phyloP scores from a whole-genome alignment of 352 stramenopile species.

The Phytophthora foliorum region DNA sequence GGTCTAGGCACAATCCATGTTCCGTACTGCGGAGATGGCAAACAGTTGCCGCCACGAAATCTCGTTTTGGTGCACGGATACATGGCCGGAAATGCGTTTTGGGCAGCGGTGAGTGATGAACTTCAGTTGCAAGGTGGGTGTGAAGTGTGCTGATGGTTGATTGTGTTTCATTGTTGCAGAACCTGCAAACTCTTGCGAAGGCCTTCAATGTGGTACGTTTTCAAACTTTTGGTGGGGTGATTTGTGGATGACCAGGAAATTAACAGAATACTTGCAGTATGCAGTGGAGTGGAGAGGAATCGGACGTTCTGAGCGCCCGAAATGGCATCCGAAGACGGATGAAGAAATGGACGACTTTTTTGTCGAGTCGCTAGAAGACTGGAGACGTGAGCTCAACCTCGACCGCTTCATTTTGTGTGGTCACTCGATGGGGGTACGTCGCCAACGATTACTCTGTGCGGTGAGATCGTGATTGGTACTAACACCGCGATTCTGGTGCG shows the following conservation, averaged over 20 bases:
- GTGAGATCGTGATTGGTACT: constrained; percentile 3
- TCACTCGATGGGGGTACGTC: constrained; percentile 84
- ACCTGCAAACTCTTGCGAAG: constrained; percentile 79
- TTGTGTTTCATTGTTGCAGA: constrained; percentile 38
- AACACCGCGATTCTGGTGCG: neutral
- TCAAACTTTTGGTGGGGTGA: neutral
- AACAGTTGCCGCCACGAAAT: constrained; percentile 58
- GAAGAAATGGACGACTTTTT: constrained; percentile 86
- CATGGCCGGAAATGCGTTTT: constrained; percentile 79
- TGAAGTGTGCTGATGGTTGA: constrained; percentile 3
- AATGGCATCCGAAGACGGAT: constrained; percentile 68
- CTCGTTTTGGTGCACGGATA: constrained; percentile 87
- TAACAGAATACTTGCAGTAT: constrained; percentile 49
- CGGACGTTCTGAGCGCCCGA: constrained; percentile 72
- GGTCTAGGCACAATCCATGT: constrained; percentile 82
- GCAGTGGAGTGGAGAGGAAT: constrained; percentile 88
- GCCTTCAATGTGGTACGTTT: constrained; percentile 80
- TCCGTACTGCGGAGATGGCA: constrained; percentile 73
- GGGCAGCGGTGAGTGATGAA: constrained; percentile 58
- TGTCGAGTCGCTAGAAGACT: constrained; percentile 82
- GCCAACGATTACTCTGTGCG: neutral
- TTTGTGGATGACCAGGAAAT: neutral
- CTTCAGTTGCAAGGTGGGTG: neutral
- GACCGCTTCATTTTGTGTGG: constrained; percentile 82
- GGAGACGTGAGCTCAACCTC: constrained; percentile 67